phyloP scores from a whole-genome alignment of 805 yeast species.

The Middelhovenomyces tepae region DNA sequence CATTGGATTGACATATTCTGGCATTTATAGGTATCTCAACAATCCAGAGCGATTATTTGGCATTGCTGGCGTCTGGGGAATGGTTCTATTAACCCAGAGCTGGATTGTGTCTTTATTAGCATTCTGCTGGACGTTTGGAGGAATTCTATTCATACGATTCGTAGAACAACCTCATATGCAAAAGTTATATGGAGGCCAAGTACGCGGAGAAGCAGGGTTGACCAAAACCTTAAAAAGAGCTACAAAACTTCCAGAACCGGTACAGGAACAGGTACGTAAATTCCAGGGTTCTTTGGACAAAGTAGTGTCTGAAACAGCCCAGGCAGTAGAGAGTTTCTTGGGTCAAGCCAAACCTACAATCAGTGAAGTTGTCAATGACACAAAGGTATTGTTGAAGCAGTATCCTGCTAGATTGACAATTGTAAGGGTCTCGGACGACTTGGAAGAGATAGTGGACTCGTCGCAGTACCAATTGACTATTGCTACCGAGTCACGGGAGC shows the following conservation, averaged over 20 bases:
- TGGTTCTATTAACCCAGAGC: constrained; percentile 47
- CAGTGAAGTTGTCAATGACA: constrained; percentile 25
- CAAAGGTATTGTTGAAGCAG: constrained; percentile 30
- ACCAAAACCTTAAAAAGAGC: constrained; percentile 29
- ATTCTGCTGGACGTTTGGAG: constrained; percentile 56
- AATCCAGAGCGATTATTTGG: constrained; percentile 78
- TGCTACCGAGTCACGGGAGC: constrained; percentile 4
- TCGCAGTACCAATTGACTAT: constrained; percentile 17
- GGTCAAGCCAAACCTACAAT: constrained; percentile 25
- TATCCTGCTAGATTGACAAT: constrained; percentile 28
- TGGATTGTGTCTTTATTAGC: constrained; percentile 42
- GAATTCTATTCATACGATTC: constrained; percentile 57
- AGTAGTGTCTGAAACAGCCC: constrained; percentile 31
- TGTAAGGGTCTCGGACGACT: constrained; percentile 22
- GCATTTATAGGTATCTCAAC: constrained; percentile 72
- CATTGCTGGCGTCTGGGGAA: constrained; percentile 71
- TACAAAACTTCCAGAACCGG: constrained; percentile 21
- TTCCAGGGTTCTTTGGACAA: constrained; percentile 31
- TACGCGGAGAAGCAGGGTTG: constrained; percentile 45
- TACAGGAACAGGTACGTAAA: constrained; percentile 19
- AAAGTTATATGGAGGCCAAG: constrained; percentile 58
- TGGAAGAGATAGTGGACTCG: constrained; percentile 16
- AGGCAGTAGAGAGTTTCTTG: constrained; percentile 38
- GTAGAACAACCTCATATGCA: constrained; percentile 75
- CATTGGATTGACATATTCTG: constrained; percentile 53